Percentiles rank a stretch among this genome's conserved stretches.
Conservation (phyloP, 257 asterid species). For the Nicotiana undulata region DNA sequence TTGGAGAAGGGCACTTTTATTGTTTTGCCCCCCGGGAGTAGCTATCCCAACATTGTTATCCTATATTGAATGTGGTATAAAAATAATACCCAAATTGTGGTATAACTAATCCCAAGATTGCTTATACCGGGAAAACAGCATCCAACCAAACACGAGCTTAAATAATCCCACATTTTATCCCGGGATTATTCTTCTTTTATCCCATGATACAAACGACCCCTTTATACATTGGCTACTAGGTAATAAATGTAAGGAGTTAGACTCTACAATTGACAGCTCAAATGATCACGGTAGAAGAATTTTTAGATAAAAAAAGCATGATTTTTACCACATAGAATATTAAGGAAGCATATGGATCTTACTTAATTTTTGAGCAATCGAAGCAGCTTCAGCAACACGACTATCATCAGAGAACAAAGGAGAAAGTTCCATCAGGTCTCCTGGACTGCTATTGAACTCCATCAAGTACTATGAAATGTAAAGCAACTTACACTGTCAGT, state of each 20-base stretch:
- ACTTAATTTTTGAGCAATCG: conserved; percentile 97
- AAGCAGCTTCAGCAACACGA: conserved; percentile 99
- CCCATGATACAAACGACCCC: background rate
- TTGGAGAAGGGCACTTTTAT: too few species aligned
- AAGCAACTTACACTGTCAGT: conserved; percentile 9
- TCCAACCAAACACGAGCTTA: too few species aligned
- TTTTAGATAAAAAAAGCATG: background rate
- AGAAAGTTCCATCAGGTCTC: conserved; percentile 97
- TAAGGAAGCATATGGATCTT: conserved; percentile 27
- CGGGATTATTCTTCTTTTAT: too few species aligned
- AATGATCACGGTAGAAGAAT: background rate
- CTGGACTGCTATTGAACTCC: conserved; percentile 98
- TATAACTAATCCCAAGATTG: too few species aligned
- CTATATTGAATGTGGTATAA: too few species aligned
- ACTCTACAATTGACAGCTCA: background rate
- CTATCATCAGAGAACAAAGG: conserved; percentile 96
- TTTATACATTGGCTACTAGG: background rate
- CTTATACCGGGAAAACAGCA: too few species aligned
- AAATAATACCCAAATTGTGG: too few species aligned
- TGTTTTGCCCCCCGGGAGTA: too few species aligned
- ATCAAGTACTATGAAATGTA: conserved; percentile 72
- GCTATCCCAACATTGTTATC: too few species aligned
- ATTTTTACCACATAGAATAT: background rate
- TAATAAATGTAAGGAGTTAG: background rate
- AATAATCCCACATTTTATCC: too few species aligned